These are phyloP conservation scores for Debaryomycetaceae sp. DNA, from an alignment of 1,139 yeast genomes.

Conservation along the genomic window DNA sequence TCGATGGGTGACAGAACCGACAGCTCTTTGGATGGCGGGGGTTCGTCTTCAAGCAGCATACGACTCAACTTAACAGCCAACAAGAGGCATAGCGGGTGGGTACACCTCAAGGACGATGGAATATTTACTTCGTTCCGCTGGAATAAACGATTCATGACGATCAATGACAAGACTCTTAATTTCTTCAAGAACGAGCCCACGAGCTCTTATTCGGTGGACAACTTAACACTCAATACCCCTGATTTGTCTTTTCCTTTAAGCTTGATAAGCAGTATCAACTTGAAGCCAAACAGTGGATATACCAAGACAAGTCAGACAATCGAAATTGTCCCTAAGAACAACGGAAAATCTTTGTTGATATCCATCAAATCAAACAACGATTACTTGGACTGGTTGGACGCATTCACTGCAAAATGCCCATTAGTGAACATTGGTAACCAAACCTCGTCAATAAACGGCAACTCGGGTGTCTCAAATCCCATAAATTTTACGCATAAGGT, in stretches of 20 bases:
- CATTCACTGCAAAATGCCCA: slow-evolving; percentile 84
- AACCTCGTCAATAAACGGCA: slow-evolving; percentile 22
- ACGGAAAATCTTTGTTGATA: slow-evolving; percentile 63
- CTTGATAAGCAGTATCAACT: slow-evolving; percentile 35
- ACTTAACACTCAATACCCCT: slow-evolving; percentile 17
- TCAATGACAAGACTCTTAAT: slow-evolving; percentile 71
- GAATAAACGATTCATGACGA: slow-evolving; percentile 81
- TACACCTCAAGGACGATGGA: slow-evolving; percentile 89
- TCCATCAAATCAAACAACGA: slow-evolving; percentile 79
- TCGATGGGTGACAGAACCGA: slow-evolving; percentile 1
- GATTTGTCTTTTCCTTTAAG: slow-evolving; percentile 42
- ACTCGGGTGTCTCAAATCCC: slow-evolving; percentile 76
- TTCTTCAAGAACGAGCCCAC: slow-evolving; percentile 67
- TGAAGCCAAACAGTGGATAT: slow-evolving; percentile 43
- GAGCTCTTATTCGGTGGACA: slow-evolving; percentile 2
- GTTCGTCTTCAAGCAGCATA: slow-evolving; percentile 9
- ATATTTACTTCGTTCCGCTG: slow-evolving; percentile 76
- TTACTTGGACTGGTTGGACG: slow-evolving; percentile 87
- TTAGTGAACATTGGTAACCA: slow-evolving; percentile 39
- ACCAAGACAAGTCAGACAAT: slow-evolving; percentile 66
- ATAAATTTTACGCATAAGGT: slow-evolving; percentile 72
- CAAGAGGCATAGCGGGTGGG: slow-evolving; percentile 67
- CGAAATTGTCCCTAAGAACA: slow-evolving; percentile 66
- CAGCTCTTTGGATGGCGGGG: slow-evolving; percentile 1
- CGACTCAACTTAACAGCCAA: slow-evolving; percentile 24